Evolutionary conservation across 441 rosid genomes (phyloP).

Genomic region (Kokia cookei): DNA sequence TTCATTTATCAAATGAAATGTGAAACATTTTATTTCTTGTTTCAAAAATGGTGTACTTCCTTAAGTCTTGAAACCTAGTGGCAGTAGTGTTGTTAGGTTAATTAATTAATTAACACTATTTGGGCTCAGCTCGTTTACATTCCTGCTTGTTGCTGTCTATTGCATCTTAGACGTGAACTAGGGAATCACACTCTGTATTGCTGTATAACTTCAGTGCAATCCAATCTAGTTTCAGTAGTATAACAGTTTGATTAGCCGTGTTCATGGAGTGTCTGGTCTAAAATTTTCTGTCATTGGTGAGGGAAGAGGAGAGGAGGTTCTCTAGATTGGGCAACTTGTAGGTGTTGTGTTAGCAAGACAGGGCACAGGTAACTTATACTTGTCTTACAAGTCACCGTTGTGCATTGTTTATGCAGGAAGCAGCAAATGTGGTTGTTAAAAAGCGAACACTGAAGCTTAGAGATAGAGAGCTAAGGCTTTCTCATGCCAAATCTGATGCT

Average conservation of each 20-base stretch:
- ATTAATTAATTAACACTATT: too few relatives aligned
- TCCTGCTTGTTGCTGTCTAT: background rate
- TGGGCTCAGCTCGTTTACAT: too few relatives aligned
- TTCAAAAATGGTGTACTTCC: background rate
- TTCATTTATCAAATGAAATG: background rate
- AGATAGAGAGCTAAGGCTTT: constrained; percentile 65
- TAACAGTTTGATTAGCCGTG: background rate
- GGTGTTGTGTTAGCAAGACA: background rate
- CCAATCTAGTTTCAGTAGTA: background rate
- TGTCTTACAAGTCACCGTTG: background rate
- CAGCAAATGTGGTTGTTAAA: constrained; percentile 57
- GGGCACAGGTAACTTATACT: background rate
- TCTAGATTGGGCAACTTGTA: background rate
- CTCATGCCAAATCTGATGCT: constrained; percentile 51
- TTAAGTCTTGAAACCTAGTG: background rate
- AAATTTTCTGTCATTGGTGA: background rate
- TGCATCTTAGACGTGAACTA: background rate
- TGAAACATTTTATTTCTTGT: background rate
- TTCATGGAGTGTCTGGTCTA: background rate
- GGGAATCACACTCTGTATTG: background rate
- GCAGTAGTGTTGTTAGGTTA: background rate
- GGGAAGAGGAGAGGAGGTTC: background rate
- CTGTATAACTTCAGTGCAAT: background rate
- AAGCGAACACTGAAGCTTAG: constrained; percentile 67
- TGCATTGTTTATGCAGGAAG: constrained; percentile 53